Base-by-base conservation (phyloP, 2,329 filamentous ascomycete species). In the Aspergillus luchuensis region DNA sequence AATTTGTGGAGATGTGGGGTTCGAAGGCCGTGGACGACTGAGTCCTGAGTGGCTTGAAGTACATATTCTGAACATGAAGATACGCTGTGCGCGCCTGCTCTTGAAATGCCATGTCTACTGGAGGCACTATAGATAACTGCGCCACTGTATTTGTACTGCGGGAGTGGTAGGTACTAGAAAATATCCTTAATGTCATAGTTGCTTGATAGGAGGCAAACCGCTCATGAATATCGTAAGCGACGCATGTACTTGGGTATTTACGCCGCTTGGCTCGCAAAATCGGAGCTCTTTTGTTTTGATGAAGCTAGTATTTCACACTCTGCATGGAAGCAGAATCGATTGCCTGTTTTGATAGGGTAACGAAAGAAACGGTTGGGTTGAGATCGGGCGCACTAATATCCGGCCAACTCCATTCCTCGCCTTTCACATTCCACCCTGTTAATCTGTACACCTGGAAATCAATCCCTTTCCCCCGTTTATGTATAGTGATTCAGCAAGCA, bases 1-100 rank as follows among this genome's bases (percentile, higher is more conserved):
- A 53, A 39, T 74, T 78, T 55, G 58, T 78, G 41, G 70, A 74
- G 45, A 69, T 58, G 53, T 78, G 76, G 76, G 28, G 57, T 15
- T 72, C 45, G 25, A 21, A 17, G 30, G 47, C 15, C 5, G 23
- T 17, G 21, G 6, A 17, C 8, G 19, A 23, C 33, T 50, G 13
- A 51, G 5, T 11, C 33, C 33, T 13, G 33, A 36, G 33, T 11
- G 33, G 33, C 33, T 11, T 30, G 28, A 33, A 33, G 11, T 33
- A 5, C 30, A 13, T 13, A 5, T 13, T 33, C 1, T 33, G 10
- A 36, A 36, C 10, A 36, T 36, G 5, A 36, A 36, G 11, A 13
- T 13, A 36, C 33, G 33, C 33, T 36, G 33, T 36, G 13, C 11
- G 5, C 11, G 33, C 33, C 11, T 36, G 33, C 11, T 11, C 11